phyloP scores from a whole-genome alignment of 257 asterid species.

The Lithospermum erythrorhizon region DNA sequence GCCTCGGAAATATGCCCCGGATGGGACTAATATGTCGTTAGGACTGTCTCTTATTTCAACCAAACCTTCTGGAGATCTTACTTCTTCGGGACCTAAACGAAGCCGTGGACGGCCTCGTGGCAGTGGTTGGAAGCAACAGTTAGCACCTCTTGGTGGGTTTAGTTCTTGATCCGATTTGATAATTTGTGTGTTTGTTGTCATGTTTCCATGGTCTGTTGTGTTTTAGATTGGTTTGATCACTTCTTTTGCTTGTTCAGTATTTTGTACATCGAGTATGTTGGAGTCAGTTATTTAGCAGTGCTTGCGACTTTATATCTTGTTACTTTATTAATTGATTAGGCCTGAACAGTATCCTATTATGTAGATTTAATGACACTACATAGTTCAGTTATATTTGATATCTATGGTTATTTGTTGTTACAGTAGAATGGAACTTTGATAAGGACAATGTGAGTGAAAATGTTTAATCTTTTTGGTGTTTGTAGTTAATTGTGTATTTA shows the following conservation, averaged over 20 bases:
- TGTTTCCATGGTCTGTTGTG: not conserved
- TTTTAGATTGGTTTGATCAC: not conserved
- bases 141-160: conserved; percentile 79
- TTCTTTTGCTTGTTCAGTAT: not conserved
- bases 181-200: not conserved
- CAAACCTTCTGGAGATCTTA: conserved; percentile 30
- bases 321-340: not conserved
- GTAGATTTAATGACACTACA: not conserved
- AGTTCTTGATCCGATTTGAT: not conserved
- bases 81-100: conserved; percentile 37
- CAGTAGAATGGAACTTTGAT: not conserved
- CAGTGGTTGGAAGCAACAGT: conserved; percentile 89
- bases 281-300: no score
- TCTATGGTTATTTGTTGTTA: not conserved
- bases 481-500: not conserved
- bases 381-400: not conserved
- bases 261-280: no score
- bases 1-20: conserved; percentile 34
- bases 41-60: conserved; percentile 24
- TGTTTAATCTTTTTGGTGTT: not conserved
- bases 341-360: not conserved
- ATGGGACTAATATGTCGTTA: conserved; percentile 24
- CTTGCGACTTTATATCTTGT: no score
- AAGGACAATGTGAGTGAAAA: not conserved
- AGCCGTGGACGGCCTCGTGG: conserved; percentile 86